A percentile compares a stretch with the other conserved stretches of the same genome.
phyloP scores from a whole-genome alignment of 1,284 basidiomycete species.

The Fomitiporia mediterranea region DNA sequence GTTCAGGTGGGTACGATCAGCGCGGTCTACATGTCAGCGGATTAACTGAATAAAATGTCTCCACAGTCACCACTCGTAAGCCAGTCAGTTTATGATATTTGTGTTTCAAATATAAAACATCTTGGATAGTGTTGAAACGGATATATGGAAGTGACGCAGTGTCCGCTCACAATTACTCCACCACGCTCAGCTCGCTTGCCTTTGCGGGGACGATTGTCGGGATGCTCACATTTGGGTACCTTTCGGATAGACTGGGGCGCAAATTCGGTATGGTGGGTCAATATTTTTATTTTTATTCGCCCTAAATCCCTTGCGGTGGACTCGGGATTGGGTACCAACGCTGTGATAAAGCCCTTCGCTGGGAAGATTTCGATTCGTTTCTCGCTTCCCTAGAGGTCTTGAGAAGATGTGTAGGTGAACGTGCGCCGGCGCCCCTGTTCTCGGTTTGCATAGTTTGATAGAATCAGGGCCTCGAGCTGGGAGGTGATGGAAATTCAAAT shows the following conservation, averaged over 20 bases:
- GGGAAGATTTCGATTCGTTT: no score
- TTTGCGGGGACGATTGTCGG: conserved; percentile 87
- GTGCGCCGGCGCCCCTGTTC: no score
- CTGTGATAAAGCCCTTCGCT: no score
- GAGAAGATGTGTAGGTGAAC: background rate
- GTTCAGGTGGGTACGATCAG: conserved; percentile 48
- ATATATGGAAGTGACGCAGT: conserved; percentile 57
- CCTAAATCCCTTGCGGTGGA: no score
- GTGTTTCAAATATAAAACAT: background rate
- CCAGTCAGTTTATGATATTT: conserved; percentile 11
- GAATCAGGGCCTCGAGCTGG: background rate
- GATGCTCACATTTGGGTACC: conserved; percentile 70
- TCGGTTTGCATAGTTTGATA: background rate
- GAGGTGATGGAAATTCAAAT: background rate
- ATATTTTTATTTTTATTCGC: conserved; percentile 6
- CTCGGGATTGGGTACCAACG: no score
- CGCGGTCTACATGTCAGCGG: background rate
- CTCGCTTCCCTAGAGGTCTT: background rate
- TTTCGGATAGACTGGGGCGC: conserved; percentile 84
- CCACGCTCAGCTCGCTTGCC: conserved; percentile 58
- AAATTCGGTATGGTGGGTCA: conserved; percentile 79
- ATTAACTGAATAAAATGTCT: conserved; percentile 6
- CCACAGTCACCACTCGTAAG: conserved; percentile 59
- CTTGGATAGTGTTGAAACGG: conserved; percentile 51
- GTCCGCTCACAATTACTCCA: conserved; percentile 49